Evolutionary conservation across 2,329 filamentous ascomycete species (phyloP).

Genomic region (Didymella segeticola): DNA sequence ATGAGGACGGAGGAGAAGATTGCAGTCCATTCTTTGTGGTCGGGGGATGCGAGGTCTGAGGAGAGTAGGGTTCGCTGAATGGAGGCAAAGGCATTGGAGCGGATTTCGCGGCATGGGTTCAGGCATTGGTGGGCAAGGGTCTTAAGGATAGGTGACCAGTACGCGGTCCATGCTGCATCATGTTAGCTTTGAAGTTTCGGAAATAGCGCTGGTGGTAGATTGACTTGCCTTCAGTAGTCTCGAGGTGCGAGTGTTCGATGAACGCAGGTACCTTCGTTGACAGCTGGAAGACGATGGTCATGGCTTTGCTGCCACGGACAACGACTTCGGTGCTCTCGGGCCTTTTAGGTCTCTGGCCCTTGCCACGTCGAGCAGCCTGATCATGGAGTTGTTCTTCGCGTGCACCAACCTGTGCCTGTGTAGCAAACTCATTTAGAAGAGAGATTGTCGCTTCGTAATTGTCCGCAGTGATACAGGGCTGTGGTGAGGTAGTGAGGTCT

Average conservation of each 20-base stretch:
- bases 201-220: neutral
- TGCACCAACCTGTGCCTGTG: constrained; percentile 76
- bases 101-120: constrained; percentile 91
- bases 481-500: constrained; percentile 71
- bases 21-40: constrained; percentile 90
- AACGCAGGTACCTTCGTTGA: constrained; percentile 82
- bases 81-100: constrained; percentile 84
- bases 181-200: neutral
- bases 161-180: constrained; percentile 84
- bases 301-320: constrained; percentile 77
- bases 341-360: constrained; percentile 59
- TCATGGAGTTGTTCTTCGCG: constrained; percentile 73
- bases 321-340: constrained; percentile 74
- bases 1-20: constrained; percentile 96
- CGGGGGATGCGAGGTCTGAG: constrained; percentile 79
- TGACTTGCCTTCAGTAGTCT: constrained; percentile 75
- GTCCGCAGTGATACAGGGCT: constrained; percentile 86
- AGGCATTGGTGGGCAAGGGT: constrained; percentile 88
- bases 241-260: constrained; percentile 92
- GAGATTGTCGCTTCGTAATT: constrained; percentile 91
- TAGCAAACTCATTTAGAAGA: constrained; percentile 88
- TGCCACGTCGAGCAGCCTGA: constrained; percentile 57
- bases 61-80: constrained; percentile 87
- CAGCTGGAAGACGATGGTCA: constrained; percentile 81
- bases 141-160: constrained; percentile 95